Conservation (phyloP, 768 basidiomycete genomes). For the Suillus tomentosus region DNA sequence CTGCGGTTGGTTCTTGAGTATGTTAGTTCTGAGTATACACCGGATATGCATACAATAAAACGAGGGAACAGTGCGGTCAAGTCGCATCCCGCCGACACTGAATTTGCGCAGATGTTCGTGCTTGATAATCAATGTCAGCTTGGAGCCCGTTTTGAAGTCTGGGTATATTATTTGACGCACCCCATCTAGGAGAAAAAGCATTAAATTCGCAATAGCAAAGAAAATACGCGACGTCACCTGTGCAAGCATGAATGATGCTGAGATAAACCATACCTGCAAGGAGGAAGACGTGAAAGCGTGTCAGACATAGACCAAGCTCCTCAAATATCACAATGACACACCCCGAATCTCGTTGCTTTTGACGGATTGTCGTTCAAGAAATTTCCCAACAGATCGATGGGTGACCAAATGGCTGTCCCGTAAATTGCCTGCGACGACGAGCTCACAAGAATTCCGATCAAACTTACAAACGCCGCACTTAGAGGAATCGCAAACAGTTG, state of each 20-base stretch:
- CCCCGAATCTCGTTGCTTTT: conserved; percentile 67
- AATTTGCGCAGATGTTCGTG: conserved; percentile 83
- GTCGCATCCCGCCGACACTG: conserved; percentile 82
- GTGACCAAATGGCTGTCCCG: conserved; percentile 78
- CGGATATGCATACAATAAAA: conserved; percentile 54
- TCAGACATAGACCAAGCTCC: neutral
- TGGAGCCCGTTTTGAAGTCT: conserved; percentile 17
- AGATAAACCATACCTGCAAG: conserved; percentile 74
- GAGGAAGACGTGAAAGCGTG: neutral
- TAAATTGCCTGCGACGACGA: conserved; percentile 77
- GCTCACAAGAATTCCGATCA: conserved; percentile 81
- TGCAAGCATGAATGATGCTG: conserved; percentile 77
- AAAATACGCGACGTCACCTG: conserved; percentile 42
- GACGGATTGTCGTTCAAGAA: conserved; percentile 69
- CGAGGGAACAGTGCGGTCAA: conserved; percentile 77
- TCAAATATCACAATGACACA: conserved; percentile 23
- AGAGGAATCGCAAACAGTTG: conserved; percentile 74
- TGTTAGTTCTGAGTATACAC: neutral
- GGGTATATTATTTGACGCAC: conserved; percentile 24
- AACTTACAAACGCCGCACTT: conserved; percentile 71
- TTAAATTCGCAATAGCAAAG: conserved; percentile 8
- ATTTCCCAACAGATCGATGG: conserved; percentile 66
- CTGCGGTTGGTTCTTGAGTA: conserved; percentile 32
- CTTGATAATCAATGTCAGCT: conserved; percentile 34
- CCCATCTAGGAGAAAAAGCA: conserved; percentile 23